phyloP scores from a whole-genome alignment of 371 early-diverging fungal species.

The Amoeboaphelidium protococcarum region DNA sequence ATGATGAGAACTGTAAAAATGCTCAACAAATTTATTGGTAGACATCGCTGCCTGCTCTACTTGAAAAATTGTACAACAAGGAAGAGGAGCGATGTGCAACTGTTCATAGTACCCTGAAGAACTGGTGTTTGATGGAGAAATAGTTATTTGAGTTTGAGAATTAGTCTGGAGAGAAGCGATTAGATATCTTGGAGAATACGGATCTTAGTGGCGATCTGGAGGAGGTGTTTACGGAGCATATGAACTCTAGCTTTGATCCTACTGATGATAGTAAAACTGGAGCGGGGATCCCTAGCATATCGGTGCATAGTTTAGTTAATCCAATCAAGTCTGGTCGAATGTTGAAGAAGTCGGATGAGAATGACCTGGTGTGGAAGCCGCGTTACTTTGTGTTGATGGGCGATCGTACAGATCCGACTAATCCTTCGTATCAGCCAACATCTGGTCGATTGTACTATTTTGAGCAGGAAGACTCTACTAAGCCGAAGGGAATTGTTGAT shows the following conservation, averaged over 20 bases:
- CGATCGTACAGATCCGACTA: neutral
- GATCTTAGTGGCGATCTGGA: neutral
- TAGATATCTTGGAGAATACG: neutral
- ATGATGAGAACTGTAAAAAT: neutral
- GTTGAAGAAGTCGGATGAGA: neutral
- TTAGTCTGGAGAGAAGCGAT: neutral
- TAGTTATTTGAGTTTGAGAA: neutral
- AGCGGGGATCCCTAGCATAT: neutral
- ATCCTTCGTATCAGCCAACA: neutral
- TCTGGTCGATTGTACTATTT: neutral
- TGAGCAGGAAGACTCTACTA: neutral
- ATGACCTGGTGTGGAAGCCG: neutral
- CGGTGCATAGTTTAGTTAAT: neutral
- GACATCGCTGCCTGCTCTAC: neutral
- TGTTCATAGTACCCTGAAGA: neutral
- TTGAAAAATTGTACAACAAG: neutral
- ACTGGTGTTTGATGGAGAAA: neutral
- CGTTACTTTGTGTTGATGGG: neutral
- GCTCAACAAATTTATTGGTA: neutral
- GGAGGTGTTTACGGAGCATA: neutral
- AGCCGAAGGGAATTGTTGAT: neutral
- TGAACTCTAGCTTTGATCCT: neutral
- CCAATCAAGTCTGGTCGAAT: neutral
- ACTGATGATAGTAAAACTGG: neutral
- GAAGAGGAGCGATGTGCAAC: neutral